Base-by-base conservation (phyloP, 305 asterid genomes). In the Fraxinus ornus region DNA sequence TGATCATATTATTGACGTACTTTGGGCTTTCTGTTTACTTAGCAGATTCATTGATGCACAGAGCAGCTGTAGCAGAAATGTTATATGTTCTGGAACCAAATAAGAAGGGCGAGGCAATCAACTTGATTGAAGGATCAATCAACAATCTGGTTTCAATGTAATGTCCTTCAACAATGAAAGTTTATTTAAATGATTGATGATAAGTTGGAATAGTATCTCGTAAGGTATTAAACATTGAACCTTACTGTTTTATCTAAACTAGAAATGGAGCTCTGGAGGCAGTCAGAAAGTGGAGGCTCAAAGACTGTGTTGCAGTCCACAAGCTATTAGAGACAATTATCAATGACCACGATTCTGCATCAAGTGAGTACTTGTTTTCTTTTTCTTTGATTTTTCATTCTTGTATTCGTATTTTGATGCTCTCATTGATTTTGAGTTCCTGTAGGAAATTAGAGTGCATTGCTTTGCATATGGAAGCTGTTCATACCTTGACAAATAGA, bases 21-120 rank as follows among this genome's bases (percentile, higher is more conserved):
- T 32, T 32, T 32, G 35, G 35, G 35, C 35, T 32, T 32, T 32
- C 66, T 86, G 83, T 52, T 39, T 79, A 68, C 68, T 84, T 77
- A 81, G 84, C 91, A 96, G 99, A 90, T 86, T 92, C 97, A 15
- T 80, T 94, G 90, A 86, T 84, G 85, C 98, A 94, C 84, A 94
- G 98, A 86, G 97, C 95, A 73, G 98, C 98, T 72, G 98, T 80
- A 78, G 99, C 99, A 21, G 35, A 32, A 32, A 32, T 32, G 35
- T 32, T 32, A 32, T 32, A 32, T 32, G 35, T 32, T 32, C 35
- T 32, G 35, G 99, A 96, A 91, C 95, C 99, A 79, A 93, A 82
- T 87, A 94, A 88, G 91, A 94, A 90, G 88, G 85, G 84, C 5
- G 97, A 91, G 82, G 97, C 97, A 64, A 73, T 90, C 80, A 90